Base-by-base conservation (phyloP, 768 basidiomycete genomes). In the Psilocybe tampanensis region DNA sequence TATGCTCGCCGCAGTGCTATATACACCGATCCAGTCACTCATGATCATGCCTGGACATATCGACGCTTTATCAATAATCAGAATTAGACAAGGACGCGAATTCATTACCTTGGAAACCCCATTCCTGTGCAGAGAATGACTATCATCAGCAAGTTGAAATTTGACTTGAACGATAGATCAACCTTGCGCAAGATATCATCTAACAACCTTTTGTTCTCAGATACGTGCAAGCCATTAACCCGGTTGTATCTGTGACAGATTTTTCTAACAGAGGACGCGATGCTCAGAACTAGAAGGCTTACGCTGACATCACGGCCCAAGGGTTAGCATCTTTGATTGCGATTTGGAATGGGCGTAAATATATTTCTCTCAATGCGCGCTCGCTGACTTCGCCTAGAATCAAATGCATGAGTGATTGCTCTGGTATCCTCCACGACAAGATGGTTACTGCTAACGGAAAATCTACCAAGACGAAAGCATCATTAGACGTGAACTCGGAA, bases 361-460 rank as follows among this genome's bases (percentile, higher is more conserved):
- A 88, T 47, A 89, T 80, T 67, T 88, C 86, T 7, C 87, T 75
- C 17, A 89, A 70, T 11, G 86, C 81, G n/a, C 86, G 76, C 60
- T 83, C 81, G 61, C 78, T 77, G 42, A 83, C 71, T 39, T 79
- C 79, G 57, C 79, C 77, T 80, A 52, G 3, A 17, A 50, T 1
- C 19, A 39, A 33, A 39, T 19, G 44, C 0, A 54, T 22, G 34
- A 22, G 13, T 26, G 32, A 19, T 13, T 26, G 26, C 19, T 33
- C 9, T 8, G 7, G 21, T 32, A n/a, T 18, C 48, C 2, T 47
- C 22, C 5, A 29, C 52, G 7, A 55, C 17, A 42, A 2, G 6
- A 43, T 17, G 61, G 75, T 56, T 56, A 80, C 79, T 81, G 68
- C 75, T 77, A 50, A 78, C 76, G 2, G 77, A 78, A 58, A 80